Conservation (phyloP, 352 stramenopile species). For the Globisporangium middletonii region DNA sequence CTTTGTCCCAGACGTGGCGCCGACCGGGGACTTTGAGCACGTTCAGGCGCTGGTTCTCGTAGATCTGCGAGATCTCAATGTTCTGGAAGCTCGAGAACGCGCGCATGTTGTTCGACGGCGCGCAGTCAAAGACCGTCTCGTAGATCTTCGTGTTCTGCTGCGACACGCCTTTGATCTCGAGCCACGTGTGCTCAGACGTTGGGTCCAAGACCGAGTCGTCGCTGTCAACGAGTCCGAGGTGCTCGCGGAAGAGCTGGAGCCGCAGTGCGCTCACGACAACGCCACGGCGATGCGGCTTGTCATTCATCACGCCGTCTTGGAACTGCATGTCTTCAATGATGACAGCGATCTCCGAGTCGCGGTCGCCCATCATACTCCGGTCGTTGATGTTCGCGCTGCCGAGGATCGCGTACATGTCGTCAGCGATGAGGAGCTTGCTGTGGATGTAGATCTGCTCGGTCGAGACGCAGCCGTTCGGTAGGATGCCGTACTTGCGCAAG, state of each 20-base stretch:
- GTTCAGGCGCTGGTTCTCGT: slow-evolving; percentile 85
- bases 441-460: slow-evolving; percentile 93
- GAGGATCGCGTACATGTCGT: slow-evolving; percentile 89
- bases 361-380: slow-evolving; percentile 90
- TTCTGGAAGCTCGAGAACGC: slow-evolving; percentile 73
- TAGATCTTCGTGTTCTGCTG: slow-evolving; percentile 75
- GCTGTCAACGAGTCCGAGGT: slow-evolving; percentile 63
- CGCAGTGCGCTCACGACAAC: slow-evolving; percentile 55
- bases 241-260: slow-evolving; percentile 78
- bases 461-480: slow-evolving; percentile 67
- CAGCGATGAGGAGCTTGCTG: slow-evolving; percentile 86
- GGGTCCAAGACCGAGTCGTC: slow-evolving; percentile 52
- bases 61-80: slow-evolving; percentile 80
- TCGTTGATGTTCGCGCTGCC: slow-evolving; percentile 96
- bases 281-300: slow-evolving; percentile 57
- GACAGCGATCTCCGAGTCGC: slow-evolving; percentile 83
- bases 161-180: slow-evolving; percentile 44
- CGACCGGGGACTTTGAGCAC: slow-evolving; percentile 58
- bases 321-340: slow-evolving; percentile 83
- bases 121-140: slow-evolving; percentile 79
- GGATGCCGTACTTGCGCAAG: slow-evolving; percentile 77
- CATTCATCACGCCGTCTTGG: slow-evolving; percentile 72
- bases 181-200: slow-evolving; percentile 56
- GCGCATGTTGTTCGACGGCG: slow-evolving; percentile 73
- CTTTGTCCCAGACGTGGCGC: slow-evolving; percentile 64